Evolutionary conservation across 2,329 filamentous ascomycete genomes (phyloP), one percentile per base, ranked within the genome.

Genomic region (Aspergillus tanneri): DNA sequence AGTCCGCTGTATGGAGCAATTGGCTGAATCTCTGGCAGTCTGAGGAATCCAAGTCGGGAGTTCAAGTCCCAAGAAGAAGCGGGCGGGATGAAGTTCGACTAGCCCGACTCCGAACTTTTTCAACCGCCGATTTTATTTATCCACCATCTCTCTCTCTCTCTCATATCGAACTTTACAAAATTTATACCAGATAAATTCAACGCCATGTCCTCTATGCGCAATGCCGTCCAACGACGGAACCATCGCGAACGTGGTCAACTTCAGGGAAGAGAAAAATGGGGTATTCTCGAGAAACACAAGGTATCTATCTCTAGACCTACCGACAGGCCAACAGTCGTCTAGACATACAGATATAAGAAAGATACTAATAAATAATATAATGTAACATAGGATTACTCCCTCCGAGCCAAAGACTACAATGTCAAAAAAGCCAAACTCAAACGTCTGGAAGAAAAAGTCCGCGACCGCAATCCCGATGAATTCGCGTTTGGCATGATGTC

Each of bases 231-330:
- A 60, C 83, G 89, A 72, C 89, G 90, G 65, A 86, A 90, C 59
- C 92, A 97, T 72, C 83, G 86, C 60, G 93, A 97, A 78, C 86
- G 93, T 61, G 88, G 88, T 27, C 93, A 97, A 70, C 88, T 91
- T 32, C 72, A 83, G 55, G 88, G 91, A 66, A 88, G 93, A 44
- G 77, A 85, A 57, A 89, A 89, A 76, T 90, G 90, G 73, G 93
- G 93, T 56, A 81, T 97, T 18, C 84, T 97, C 53, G 93, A 97
- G 71, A 97, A 99, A 75, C 88, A 93, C 79, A 96, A 96, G 76
- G 85, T 86, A 64, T n/a, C n/a, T n/a, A n/a, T n/a, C n/a, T n/a
- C n/a, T n/a, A n/a, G n/a, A n/a, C n/a, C n/a, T n/a, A n/a, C n/a
- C n/a, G n/a, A n/a, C n/a, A n/a, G n/a, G n/a, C n/a, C n/a, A n/a